Conservation (phyloP, 495 filamentous ascomycete species). For the Hypoxylon perforatum region DNA sequence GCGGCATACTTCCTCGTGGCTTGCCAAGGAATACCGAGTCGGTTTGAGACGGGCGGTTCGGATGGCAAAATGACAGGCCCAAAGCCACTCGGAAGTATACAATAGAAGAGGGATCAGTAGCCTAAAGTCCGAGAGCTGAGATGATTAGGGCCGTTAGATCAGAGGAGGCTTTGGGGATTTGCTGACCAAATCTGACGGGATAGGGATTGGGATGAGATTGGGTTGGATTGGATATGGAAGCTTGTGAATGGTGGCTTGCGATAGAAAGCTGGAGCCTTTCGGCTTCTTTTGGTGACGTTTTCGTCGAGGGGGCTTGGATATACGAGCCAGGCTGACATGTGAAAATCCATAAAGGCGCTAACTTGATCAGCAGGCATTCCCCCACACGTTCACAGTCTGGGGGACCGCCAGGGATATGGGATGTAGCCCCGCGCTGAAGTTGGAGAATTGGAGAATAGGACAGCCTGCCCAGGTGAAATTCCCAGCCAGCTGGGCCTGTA, state of each 20-base stretch:
- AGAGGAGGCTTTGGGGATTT: conserved; percentile 29
- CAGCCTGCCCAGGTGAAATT: neutral
- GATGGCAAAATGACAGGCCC: conserved; percentile 16
- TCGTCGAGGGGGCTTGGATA: conserved; percentile 24
- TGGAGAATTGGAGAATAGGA: conserved; percentile 29
- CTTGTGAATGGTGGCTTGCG: conserved; percentile 37
- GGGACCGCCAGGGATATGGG: conserved; percentile 11
- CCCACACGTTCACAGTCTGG: conserved; percentile 14
- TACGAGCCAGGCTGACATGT: conserved; percentile 31
- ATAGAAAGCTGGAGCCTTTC: conserved; percentile 34
- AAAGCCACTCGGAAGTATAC: conserved; percentile 22
- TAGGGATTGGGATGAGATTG: neutral
- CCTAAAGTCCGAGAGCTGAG: conserved; percentile 33
- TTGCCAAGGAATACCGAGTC: conserved; percentile 16
- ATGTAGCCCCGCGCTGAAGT: conserved; percentile 22
- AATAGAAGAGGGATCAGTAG: conserved; percentile 25
- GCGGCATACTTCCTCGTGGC: conserved; percentile 15
- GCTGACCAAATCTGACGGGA: conserved; percentile 33
- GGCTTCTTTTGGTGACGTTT: conserved; percentile 41
- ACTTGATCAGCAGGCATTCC: conserved; percentile 29
- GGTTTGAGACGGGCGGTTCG: conserved; percentile 24
- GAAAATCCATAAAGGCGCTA: conserved; percentile 22
- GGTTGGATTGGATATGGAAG: conserved; percentile 23
- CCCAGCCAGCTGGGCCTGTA: neutral
- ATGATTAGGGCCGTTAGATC: conserved; percentile 18